Evolutionary conservation across 352 stramenopile species (phyloP).

Genomic region (Pythium monospermum): DNA sequence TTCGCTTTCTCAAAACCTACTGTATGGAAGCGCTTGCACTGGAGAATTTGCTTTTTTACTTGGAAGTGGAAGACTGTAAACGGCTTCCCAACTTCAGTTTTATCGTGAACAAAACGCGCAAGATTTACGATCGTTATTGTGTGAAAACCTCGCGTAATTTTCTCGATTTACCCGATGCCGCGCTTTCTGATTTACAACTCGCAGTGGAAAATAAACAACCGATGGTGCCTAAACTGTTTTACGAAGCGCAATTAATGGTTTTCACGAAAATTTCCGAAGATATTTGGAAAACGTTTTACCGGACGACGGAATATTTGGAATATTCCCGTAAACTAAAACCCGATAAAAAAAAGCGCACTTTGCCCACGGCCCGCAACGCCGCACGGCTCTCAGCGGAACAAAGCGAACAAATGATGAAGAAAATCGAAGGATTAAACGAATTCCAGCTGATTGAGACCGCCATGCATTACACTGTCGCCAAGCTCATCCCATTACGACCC

Average conservation of each 20-base stretch:
- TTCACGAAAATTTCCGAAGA: constrained; percentile 65
- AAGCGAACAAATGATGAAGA: constrained; percentile 39
- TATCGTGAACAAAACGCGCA: constrained; percentile 68
- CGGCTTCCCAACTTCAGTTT: constrained; percentile 76
- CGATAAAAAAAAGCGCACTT: constrained; percentile 5
- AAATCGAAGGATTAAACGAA: constrained; percentile 53
- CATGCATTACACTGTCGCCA: constrained; percentile 71
- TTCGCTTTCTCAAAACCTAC: constrained; percentile 83
- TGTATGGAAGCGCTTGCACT: constrained; percentile 78
- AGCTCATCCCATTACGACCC: constrained; percentile 50
- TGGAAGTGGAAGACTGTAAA: constrained; percentile 84
- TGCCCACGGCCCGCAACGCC: constrained; percentile 24
- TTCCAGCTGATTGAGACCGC: constrained; percentile 68
- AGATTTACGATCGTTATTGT: constrained; percentile 80
- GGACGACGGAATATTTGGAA: constrained; percentile 66
- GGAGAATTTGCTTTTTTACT: constrained; percentile 81
- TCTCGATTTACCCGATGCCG: constrained; percentile 30
- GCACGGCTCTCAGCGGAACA: constrained; percentile 33
- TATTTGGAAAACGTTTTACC: constrained; percentile 63
- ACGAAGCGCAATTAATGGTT: constrained; percentile 51
- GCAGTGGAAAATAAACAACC: constrained; percentile 37
- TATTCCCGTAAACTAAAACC: constrained; percentile 41
- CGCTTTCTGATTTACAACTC: constrained; percentile 41
- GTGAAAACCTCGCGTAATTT: constrained; percentile 37
- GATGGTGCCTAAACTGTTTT: constrained; percentile 63